These are phyloP conservation scores for Nissolia schottii DNA, from an alignment of 306 rosid genomes.

Conservation along the genomic window DNA sequence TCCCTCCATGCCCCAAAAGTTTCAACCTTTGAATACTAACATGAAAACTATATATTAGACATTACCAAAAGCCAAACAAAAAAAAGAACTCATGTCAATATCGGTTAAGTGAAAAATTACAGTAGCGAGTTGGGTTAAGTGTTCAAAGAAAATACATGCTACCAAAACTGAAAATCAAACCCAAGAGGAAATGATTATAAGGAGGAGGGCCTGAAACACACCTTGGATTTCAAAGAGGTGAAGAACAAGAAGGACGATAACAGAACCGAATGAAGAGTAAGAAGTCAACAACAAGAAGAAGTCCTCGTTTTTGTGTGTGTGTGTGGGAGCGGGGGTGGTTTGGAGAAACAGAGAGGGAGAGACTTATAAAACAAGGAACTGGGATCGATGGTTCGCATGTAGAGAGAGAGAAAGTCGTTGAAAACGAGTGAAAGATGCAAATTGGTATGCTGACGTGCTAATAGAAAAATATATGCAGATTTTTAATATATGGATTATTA, in stretches of 20 bases:
- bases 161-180: neutral
- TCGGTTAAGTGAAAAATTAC: too few relatives aligned
- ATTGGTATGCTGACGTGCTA: neutral
- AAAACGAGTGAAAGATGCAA: slow-evolving; percentile 40
- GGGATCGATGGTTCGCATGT: slow-evolving; percentile 18
- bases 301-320: neutral
- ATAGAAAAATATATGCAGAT: neutral
- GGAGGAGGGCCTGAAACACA: neutral
- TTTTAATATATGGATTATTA: too few relatives aligned
- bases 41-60: neutral
- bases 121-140: too few relatives aligned
- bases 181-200: neutral
- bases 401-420: slow-evolving; percentile 25
- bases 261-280: neutral
- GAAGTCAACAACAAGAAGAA: neutral
- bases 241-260: neutral
- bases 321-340: too few relatives aligned
- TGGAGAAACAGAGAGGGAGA: neutral
- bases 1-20: neutral
- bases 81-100: neutral
- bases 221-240: slow-evolving; percentile 10
- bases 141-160: neutral
- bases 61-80: neutral
- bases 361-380: neutral
- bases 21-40: neutral